These are phyloP conservation scores for Neofusicoccum parvum DNA, from an alignment of 2,329 filamentous ascomycete genomes.

Conservation along the genomic window DNA sequence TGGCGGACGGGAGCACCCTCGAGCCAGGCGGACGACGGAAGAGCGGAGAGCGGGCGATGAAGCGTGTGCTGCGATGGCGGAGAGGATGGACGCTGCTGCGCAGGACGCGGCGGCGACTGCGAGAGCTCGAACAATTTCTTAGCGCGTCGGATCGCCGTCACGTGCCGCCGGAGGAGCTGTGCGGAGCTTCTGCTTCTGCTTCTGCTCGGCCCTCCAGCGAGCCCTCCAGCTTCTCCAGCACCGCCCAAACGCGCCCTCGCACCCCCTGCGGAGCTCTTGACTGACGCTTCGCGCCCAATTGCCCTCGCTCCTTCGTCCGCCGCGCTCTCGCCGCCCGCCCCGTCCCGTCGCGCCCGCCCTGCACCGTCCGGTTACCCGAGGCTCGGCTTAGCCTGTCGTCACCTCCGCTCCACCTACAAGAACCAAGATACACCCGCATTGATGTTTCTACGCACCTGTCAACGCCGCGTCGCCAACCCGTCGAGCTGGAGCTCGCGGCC, in stretches of 20 bases:
- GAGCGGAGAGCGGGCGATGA: slow-evolving; percentile 31
- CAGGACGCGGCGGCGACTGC: slow-evolving; percentile 10
- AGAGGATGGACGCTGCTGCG: slow-evolving; percentile 22
- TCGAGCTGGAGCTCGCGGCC: slow-evolving; percentile 41
- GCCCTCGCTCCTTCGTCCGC: not conserved
- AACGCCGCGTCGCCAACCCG: slow-evolving; percentile 43
- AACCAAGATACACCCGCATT: slow-evolving; percentile 22
- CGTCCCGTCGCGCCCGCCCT: not conserved
- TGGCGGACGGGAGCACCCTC: slow-evolving; percentile 49
- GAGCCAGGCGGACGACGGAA: slow-evolving; percentile 25
- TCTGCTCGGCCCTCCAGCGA: not conserved
- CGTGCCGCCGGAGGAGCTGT: slow-evolving; percentile 14
- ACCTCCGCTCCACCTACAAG: slow-evolving; percentile 5
- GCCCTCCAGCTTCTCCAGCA: not conserved
- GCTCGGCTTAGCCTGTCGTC: slow-evolving; percentile 30
- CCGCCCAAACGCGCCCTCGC: not conserved
- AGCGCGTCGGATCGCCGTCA: slow-evolving; percentile 25
- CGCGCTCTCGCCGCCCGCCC: not conserved
- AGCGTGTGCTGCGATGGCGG: slow-evolving; percentile 29
- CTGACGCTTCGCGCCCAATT: slow-evolving; percentile 20
- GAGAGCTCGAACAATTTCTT: slow-evolving; percentile 29
- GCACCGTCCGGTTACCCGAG: slow-evolving; percentile 39
- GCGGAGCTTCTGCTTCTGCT: not conserved
- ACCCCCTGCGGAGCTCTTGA: slow-evolving; percentile 19
- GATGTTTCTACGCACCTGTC: slow-evolving; percentile 50